phyloP scores from a whole-genome alignment of 164 flowering plant genomes.

The Protea cynaroides region DNA sequence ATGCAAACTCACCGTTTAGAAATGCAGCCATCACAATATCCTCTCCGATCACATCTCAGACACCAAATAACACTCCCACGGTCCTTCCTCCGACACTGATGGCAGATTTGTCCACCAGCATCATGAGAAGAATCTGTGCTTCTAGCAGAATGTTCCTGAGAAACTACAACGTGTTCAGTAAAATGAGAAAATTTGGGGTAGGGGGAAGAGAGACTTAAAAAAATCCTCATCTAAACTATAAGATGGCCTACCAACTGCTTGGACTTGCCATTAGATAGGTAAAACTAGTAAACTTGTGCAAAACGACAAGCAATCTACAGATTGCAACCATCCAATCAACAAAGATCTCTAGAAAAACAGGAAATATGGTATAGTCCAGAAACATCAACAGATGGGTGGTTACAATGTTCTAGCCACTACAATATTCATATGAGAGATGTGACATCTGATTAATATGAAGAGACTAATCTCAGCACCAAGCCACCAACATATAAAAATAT shows the following conservation, averaged over 20 bases:
- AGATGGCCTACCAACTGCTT: not conserved
- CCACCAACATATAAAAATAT: not conserved
- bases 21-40: slow-evolving; percentile 78
- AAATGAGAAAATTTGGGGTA: no score
- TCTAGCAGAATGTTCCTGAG: slow-evolving; percentile 42
- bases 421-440: not conserved
- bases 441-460: not conserved
- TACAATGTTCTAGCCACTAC: not conserved
- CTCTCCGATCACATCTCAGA: slow-evolving; percentile 72
- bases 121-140: slow-evolving; percentile 71
- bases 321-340: not conserved
- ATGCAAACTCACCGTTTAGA: slow-evolving; percentile 58
- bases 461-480: not conserved
- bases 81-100: slow-evolving; percentile 72
- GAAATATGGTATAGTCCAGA: not conserved
- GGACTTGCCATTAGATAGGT: not conserved
- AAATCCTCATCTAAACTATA: no score
- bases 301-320: not conserved
- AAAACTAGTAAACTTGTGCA: not conserved
- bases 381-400: not conserved
- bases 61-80: slow-evolving; percentile 66
- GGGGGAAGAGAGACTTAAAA: not conserved
- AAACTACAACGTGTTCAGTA: not conserved
- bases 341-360: not conserved
- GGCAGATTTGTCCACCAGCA: slow-evolving; percentile 67